A percentile compares a stretch with the other conserved stretches of the same genome.
Conservation (phyloP, 495 filamentous ascomycete genomes). For the Talaromyces nanjingensis region DNA sequence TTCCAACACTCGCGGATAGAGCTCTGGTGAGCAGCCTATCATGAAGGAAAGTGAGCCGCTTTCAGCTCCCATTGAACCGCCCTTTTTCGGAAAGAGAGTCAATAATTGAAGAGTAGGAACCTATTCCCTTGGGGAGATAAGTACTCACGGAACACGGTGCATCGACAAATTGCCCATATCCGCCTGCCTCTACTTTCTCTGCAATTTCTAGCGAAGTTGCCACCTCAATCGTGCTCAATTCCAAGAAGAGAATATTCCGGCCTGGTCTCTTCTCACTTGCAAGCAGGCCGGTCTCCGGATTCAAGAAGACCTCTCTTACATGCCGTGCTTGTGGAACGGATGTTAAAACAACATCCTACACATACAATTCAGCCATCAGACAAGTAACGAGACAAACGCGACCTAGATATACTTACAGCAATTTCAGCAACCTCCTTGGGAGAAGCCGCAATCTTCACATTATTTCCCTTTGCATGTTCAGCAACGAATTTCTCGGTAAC, state of each 20-base stretch:
- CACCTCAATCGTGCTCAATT: slow-evolving; percentile 38
- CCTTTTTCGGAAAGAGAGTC: too few relatives aligned
- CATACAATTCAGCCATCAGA: too few relatives aligned
- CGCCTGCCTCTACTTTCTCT: slow-evolving; percentile 16
- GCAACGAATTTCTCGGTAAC: slow-evolving; percentile 25
- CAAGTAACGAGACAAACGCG: too few relatives aligned
- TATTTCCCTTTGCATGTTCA: slow-evolving; percentile 15
- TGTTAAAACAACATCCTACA: slow-evolving; percentile 56
- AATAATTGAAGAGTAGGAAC: too few relatives aligned
- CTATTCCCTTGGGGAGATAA: too few relatives aligned
- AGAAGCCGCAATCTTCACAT: slow-evolving; percentile 18
- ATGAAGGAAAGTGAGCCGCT: slow-evolving; percentile 43
- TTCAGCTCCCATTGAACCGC: slow-evolving; percentile 39
- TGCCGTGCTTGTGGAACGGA: slow-evolving; percentile 62
- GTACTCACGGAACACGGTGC: slow-evolving; percentile 1
- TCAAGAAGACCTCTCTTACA: slow-evolving; percentile 50
- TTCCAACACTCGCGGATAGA: slow-evolving; percentile 17
- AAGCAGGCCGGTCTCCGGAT: slow-evolving; percentile 24
- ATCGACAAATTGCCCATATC: not conserved
- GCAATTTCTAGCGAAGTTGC: slow-evolving; percentile 30
- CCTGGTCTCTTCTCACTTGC: slow-evolving; percentile 19
- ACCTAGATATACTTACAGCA: slow-evolving; percentile 20
- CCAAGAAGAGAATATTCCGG: slow-evolving; percentile 28
- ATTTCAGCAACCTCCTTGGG: slow-evolving; percentile 35
- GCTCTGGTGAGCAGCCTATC: slow-evolving; percentile 31